These are phyloP conservation scores for Davidsoniella virescens DNA, from an alignment of 2,329 filamentous ascomycete genomes.

Conservation along the genomic window DNA sequence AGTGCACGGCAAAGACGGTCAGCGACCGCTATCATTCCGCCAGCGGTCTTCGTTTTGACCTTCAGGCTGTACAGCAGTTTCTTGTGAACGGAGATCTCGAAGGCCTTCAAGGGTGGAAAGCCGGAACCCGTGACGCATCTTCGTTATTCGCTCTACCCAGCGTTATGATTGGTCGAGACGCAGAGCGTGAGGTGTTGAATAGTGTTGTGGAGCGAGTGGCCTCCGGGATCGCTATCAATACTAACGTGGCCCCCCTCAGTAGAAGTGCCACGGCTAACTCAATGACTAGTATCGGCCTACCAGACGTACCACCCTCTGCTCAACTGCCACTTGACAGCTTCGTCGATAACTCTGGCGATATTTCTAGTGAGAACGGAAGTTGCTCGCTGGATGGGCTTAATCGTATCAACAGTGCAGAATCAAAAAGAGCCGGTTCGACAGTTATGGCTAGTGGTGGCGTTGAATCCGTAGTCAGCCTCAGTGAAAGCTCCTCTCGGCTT, in stretches of 20 bases:
- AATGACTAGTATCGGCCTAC: conserved; percentile 17
- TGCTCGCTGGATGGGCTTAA: conserved; percentile 35
- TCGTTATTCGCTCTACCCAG: conserved; percentile 81
- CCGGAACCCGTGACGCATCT: conserved; percentile 74
- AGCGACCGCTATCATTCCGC: conserved; percentile 80
- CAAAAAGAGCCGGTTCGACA: conserved; percentile 1
- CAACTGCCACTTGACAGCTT: conserved; percentile 29
- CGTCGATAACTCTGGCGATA: conserved; percentile 24
- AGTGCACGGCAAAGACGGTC: conserved; percentile 81
- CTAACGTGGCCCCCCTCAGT: conserved; percentile 8
- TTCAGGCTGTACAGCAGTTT: conserved; percentile 56
- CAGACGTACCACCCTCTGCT: conserved; percentile 27
- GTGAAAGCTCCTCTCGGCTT: conserved; percentile 16
- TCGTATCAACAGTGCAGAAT: conserved; percentile 21
- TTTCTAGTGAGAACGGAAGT: conserved; percentile 43
- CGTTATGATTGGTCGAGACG: conserved; percentile 61
- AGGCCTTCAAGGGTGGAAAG: conserved; percentile 55
- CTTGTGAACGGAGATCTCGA: conserved; percentile 58
- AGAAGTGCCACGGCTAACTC: conserved; percentile 6
- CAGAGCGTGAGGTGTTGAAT: conserved; percentile 54
- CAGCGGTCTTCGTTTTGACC: conserved; percentile 68
- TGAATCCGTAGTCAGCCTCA: conserved; percentile 3
- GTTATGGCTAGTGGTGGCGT: not conserved
- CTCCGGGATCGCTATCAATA: conserved; percentile 38
- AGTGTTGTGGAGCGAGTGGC: conserved; percentile 63